Evolutionary conservation across 2,329 filamentous ascomycete species (phyloP).

Genomic region (Neofusicoccum ribis): DNA sequence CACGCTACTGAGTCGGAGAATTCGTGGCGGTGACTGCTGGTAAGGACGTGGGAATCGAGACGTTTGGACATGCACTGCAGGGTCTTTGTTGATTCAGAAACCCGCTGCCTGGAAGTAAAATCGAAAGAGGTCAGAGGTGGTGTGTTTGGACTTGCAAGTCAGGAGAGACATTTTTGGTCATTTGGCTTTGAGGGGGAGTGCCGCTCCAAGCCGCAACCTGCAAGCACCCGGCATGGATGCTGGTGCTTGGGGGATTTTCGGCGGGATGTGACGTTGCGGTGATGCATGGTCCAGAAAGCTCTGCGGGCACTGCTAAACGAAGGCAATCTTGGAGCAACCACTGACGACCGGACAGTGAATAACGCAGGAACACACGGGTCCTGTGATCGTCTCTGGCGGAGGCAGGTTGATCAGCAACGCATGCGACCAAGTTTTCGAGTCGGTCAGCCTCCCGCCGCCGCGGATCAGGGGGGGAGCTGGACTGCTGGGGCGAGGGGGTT

Average conservation of each 20-base stretch:
- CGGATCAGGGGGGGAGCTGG: background rate
- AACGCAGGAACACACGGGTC: constrained; percentile 13
- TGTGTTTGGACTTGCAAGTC: background rate
- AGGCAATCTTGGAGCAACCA: background rate
- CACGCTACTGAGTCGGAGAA: background rate
- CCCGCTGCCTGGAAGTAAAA: background rate
- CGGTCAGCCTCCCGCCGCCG: constrained; percentile 11
- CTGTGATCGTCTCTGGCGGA: constrained; percentile 8
- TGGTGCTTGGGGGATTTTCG: constrained; percentile 6
- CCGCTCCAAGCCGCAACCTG: constrained; percentile 4
- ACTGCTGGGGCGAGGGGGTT: background rate
- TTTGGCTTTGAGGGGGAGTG: background rate
- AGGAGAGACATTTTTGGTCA: background rate
- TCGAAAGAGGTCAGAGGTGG: background rate
- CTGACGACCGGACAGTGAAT: background rate
- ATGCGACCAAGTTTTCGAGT: constrained; percentile 8
- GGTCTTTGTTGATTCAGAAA: too few relatives aligned
- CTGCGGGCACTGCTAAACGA: background rate
- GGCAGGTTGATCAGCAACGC: constrained; percentile 15
- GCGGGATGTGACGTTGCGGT: constrained; percentile 11
- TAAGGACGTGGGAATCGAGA: background rate
- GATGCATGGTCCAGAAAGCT: background rate
- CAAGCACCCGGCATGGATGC: background rate
- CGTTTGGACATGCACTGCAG: too few relatives aligned
- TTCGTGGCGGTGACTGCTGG: constrained; percentile 8